Base-by-base conservation (phyloP, 23 red algal genomes). In the Gracilaria caudata region DNA sequence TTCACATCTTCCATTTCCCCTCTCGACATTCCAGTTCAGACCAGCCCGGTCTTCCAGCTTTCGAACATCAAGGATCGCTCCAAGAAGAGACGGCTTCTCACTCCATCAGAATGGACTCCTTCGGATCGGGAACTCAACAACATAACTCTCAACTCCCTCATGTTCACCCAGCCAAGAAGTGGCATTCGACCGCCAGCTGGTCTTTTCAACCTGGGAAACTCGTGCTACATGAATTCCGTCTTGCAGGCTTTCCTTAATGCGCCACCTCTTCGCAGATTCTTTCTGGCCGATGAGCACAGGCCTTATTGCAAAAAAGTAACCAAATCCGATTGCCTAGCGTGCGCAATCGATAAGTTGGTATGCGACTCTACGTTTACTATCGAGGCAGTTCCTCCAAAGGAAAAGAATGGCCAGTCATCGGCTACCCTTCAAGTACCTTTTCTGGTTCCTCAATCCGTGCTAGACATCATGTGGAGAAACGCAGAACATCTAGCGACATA, bases 141-240 rank as follows among this genome's bases (percentile, higher is more conserved):
- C 19, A 82, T 92, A 45, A 56, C 89, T 29, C 44, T 66, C 37
- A 74, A 71, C 28, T 63, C 89, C 30, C 28, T 84, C 32, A 53
- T 78, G 68, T 63, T 83, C 13, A 33, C 74, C 19, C 45, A 51
- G 19, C 89, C 79, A 16, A 71, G 54, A 33, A 64, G 30, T 29
- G 90, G 49, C 19, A 40, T 78, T 58, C 66, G 68, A 38, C 79
- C 73, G 19, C 90, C 82, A 11, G 68, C 73, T 45, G 95, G 95
- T 36, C 75, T 98, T 13, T 86, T 73, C 79, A 98, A 98, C 64
- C 80, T 98, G 16, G 95, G 95, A 71, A 98, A 94, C 76, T 92
- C 91, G 24, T 98, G 95, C 64, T 98, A 98, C 64, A 98, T 98
- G 95, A 94, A 93, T 53, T 85, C 95, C 0, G 88, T 98, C 14